These are phyloP conservation scores for Pseudozyma thailandica DNA, from an alignment of 1,284 basidiomycete species.

Conservation along the genomic window DNA sequence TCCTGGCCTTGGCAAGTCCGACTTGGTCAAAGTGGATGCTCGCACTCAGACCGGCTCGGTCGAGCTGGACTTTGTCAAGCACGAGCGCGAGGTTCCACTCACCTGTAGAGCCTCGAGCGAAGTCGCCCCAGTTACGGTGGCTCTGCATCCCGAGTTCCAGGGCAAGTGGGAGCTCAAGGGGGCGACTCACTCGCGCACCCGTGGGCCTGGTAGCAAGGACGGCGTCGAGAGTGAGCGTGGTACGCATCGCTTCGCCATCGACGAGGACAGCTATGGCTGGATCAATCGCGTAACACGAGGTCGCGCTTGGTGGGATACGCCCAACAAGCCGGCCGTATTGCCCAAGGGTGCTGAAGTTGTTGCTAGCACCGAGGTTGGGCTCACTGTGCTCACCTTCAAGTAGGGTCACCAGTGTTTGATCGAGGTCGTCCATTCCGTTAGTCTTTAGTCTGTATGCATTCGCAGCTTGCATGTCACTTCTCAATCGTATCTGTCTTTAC, in stretches of 20 bases:
- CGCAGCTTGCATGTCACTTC: constrained; percentile 17
- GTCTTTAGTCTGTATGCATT: not conserved
- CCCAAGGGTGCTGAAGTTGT: constrained; percentile 29
- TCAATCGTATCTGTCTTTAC: constrained; percentile 2
- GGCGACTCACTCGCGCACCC: constrained; percentile 40
- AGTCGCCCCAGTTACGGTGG: constrained; percentile 34
- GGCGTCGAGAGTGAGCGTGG: constrained; percentile 20
- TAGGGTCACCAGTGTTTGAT: constrained; percentile 4
- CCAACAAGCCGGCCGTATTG: constrained; percentile 10
- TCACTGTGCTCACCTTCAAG: constrained; percentile 40
- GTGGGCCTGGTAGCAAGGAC: constrained; percentile 28
- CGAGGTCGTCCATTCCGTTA: not conserved
- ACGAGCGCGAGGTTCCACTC: constrained; percentile 40
- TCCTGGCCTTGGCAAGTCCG: constrained; percentile 31
- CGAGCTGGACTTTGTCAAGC: constrained; percentile 41
- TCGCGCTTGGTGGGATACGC: constrained; percentile 32
- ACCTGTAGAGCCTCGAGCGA: constrained; percentile 36
- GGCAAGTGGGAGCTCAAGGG: constrained; percentile 47
- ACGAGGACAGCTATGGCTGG: constrained; percentile 48
- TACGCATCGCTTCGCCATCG: constrained; percentile 28
- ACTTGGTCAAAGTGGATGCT: constrained; percentile 37
- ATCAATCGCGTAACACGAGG: constrained; percentile 37
- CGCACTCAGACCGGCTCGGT: constrained; percentile 45
- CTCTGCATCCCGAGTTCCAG: constrained; percentile 40
- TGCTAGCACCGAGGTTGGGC: constrained; percentile 35